phyloP scores from a whole-genome alignment of 768 basidiomycete genomes.

The Auricularia sp. region DNA sequence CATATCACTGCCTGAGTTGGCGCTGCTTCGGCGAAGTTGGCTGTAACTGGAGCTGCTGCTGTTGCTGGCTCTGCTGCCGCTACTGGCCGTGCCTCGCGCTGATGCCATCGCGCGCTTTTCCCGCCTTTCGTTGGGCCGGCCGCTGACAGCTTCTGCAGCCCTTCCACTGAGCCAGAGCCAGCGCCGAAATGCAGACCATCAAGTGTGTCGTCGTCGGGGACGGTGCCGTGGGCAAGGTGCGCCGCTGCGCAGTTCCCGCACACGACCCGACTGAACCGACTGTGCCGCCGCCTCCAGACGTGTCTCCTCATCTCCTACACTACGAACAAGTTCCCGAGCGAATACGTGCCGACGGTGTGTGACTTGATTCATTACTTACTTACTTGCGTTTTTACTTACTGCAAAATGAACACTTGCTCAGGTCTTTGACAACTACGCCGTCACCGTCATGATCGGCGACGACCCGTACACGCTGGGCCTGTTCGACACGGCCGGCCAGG shows the following conservation, averaged over 20 bases:
- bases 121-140: no score
- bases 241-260: slow-evolving; percentile 13
- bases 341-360: slow-evolving; percentile 96
- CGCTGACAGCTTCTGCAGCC: background rate
- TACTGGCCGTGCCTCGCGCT: no score
- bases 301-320: slow-evolving; percentile 96
- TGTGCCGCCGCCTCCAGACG: slow-evolving; percentile 42
- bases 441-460: slow-evolving; percentile 99
- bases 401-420: slow-evolving; percentile 25
- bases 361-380: background rate
- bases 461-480: slow-evolving; percentile 97
- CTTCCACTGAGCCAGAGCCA: background rate
- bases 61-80: no score
- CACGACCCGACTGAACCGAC: background rate
- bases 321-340: slow-evolving; percentile 96
- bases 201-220: slow-evolving; percentile 97
- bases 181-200: slow-evolving; percentile 74
- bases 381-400: background rate
- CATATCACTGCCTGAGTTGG: no score
- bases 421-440: slow-evolving; percentile 97
- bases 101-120: no score
- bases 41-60: no score
- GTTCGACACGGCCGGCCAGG: slow-evolving; percentile 99
- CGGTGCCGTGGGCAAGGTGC: slow-evolving; percentile 95
- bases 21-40: no score